Evolutionary conservation across 2,329 filamentous ascomycete species (phyloP), one percentile per base, ranked within the genome.

Genomic region (Chrysoporthe deuterocubensis): DNA sequence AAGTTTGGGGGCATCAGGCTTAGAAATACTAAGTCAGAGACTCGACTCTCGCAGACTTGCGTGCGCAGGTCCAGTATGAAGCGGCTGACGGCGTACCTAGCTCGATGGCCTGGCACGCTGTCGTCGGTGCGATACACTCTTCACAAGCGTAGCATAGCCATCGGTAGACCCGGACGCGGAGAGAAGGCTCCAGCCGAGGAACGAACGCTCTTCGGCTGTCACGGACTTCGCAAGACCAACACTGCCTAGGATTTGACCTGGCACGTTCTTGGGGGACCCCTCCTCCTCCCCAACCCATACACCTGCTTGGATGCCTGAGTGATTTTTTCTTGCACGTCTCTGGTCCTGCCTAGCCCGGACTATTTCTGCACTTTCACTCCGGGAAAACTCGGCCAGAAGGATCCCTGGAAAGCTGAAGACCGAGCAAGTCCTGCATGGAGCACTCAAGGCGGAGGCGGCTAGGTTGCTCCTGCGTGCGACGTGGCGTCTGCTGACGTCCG

Each of bases 401-500:
- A 58, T 58, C 9, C 54, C n/a, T 58, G 54, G 34, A 8, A 21
- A 58, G 54, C 54, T 58, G 32, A 58, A 42, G 16, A 37, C 11
- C 18, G 26, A 14, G 54, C 54, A 58, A 13, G 9, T 11, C 18
- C 8, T 58, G 34, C 34, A 18, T 58, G 16, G 37, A 21, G 32
- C 34, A 14, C 13, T 14, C 54, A 13, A 58, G 54, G 54, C 54
- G 40, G 54, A 58, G 32, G 54, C 50, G 37, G 54, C 54, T 58
- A 58, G 21, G 18, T 13, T 18, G 14, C 32, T 54, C 50, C 21
- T 54, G 21, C 50, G 21, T 54, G 50, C 13, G n/a, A 14, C 50
- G 16, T 13, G 26, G 50, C 50, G 13, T 54, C 50, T 54, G 50
- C 50, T 32, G 50, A 54, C 50, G 21, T 54, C 21, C 50, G 2